Conservation (phyloP, 345 rosid genomes). For the Camelina neglecta region DNA sequence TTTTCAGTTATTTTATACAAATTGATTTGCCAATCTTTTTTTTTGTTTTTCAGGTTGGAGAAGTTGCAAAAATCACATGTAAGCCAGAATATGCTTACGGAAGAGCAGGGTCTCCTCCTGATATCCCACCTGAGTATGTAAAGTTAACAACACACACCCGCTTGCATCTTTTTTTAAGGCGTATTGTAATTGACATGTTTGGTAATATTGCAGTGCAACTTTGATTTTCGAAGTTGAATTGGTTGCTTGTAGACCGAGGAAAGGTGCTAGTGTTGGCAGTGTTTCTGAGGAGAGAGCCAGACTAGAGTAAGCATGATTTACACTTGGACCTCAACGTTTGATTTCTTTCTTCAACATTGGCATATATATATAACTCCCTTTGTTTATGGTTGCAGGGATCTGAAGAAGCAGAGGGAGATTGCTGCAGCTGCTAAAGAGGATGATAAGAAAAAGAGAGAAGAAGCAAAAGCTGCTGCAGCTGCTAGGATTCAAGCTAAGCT, state of each 20-base stretch:
- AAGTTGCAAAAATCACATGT: conserved; percentile 90
- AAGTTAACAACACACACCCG: background rate
- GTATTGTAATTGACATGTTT: background rate
- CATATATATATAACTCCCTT: background rate
- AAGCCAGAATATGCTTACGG: conserved; percentile 97
- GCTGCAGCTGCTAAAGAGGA: conserved; percentile 82
- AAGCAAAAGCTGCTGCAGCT: conserved; percentile 93
- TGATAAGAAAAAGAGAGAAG: conserved; percentile 88
- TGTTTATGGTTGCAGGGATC: conserved; percentile 56
- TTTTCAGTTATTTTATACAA: background rate
- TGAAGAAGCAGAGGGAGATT: conserved; percentile 88
- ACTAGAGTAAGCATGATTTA: conserved; percentile 68
- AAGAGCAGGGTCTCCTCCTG: conserved; percentile 85
- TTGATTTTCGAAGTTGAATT: conserved; percentile 89
- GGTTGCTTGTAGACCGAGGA: conserved; percentile 75
- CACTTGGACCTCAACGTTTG: conserved; percentile 9
- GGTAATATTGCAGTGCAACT: conserved; percentile 64
- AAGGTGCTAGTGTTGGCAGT: conserved; percentile 71
- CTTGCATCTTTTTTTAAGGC: background rate
- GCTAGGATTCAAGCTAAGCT: conserved; percentile 90
- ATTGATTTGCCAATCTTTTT: background rate
- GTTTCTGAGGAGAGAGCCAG: conserved; percentile 87
- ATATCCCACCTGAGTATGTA: conserved; percentile 83
- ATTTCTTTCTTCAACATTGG: too few species aligned
- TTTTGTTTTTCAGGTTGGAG: conserved; percentile 68